phyloP scores from a whole-genome alignment of 441 rosid species.

The Daphne laureola region DNA sequence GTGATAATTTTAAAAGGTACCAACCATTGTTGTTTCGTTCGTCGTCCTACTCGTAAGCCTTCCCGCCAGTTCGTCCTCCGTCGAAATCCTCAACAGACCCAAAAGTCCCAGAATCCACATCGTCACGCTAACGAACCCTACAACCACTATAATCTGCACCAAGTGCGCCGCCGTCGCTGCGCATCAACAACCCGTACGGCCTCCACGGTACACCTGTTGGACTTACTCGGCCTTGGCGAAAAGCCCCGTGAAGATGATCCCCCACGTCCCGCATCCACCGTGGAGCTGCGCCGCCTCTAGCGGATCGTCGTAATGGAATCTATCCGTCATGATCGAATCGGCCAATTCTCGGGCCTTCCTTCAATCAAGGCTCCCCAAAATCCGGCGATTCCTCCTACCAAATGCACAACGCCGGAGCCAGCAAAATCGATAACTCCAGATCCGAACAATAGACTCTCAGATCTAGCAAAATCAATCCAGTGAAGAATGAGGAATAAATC shows the following conservation, averaged over 20 bases:
- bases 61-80: constrained; percentile 52
- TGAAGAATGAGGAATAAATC: constrained; percentile 40
- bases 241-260: constrained; percentile 47
- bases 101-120: constrained; percentile 35
- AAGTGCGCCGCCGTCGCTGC: constrained; percentile 50
- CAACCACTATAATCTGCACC: constrained; percentile 42
- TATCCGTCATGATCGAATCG: constrained; percentile 32
- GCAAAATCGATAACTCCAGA: constrained; percentile 45
- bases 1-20: too few species aligned
- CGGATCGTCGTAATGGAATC: constrained; percentile 33
- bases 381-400: constrained; percentile 47
- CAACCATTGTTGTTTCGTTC: background rate
- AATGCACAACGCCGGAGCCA: constrained; percentile 48
- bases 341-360: constrained; percentile 50
- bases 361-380: constrained; percentile 41
- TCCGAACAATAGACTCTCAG: constrained; percentile 24
- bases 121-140: constrained; percentile 41
- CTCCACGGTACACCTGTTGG: constrained; percentile 36
- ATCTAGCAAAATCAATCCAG: constrained; percentile 32
- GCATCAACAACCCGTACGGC: constrained; percentile 45
- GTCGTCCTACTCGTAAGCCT: constrained; percentile 43
- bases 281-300: constrained; percentile 47
- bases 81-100: constrained; percentile 41
- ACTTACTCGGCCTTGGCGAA: constrained; percentile 37
- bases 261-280: constrained; percentile 49